A percentile compares a stretch with the other conserved stretches of the same genome.
Conservation (phyloP, 1,139 yeast genomes). For the Scheffersomyces insectosa region DNA sequence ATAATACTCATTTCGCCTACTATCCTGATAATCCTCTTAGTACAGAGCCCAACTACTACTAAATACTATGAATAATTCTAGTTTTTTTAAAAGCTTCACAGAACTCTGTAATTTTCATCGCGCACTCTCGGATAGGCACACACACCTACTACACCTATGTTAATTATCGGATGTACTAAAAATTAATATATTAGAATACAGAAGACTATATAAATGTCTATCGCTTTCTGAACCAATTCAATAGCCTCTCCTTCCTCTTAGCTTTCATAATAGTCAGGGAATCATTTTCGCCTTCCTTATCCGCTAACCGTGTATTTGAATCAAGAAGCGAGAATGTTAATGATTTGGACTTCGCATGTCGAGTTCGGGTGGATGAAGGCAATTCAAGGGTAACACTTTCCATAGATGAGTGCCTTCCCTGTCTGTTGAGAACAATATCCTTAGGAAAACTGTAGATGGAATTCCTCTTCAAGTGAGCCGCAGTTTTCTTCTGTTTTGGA, state of each 20-base stretch:
- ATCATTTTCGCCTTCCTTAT: slow-evolving; percentile 6
- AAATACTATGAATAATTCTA: not conserved
- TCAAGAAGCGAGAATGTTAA: slow-evolving; percentile 17
- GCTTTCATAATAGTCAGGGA: slow-evolving; percentile 4
- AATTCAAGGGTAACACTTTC: too few relatives aligned
- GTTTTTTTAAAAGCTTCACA: slow-evolving; percentile 10
- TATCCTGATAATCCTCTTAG: slow-evolving; percentile 6
- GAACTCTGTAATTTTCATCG: not conserved
- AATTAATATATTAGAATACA: slow-evolving; percentile 9
- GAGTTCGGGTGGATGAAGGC: slow-evolving; percentile 2
- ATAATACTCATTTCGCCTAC: slow-evolving; percentile 18
- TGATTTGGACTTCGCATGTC: slow-evolving; percentile 20
- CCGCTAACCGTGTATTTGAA: slow-evolving; percentile 11
- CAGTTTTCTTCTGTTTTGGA: not conserved
- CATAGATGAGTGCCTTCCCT: not conserved
- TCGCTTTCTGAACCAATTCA: slow-evolving; percentile 18
- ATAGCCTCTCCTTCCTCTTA: slow-evolving; percentile 14
- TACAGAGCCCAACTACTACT: slow-evolving; percentile 13
- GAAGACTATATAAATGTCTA: slow-evolving; percentile 2
- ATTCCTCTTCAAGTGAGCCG: not conserved
- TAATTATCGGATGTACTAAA: slow-evolving; percentile 8
- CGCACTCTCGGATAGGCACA: slow-evolving; percentile 5
- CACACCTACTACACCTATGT: slow-evolving; percentile 5
- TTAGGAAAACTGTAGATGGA: not conserved
- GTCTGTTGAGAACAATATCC: not conserved